Evolutionary conservation across 495 filamentous ascomycete species (phyloP), one percentile per base, ranked within the genome.

Genomic region (Trichoderma gamsii): DNA sequence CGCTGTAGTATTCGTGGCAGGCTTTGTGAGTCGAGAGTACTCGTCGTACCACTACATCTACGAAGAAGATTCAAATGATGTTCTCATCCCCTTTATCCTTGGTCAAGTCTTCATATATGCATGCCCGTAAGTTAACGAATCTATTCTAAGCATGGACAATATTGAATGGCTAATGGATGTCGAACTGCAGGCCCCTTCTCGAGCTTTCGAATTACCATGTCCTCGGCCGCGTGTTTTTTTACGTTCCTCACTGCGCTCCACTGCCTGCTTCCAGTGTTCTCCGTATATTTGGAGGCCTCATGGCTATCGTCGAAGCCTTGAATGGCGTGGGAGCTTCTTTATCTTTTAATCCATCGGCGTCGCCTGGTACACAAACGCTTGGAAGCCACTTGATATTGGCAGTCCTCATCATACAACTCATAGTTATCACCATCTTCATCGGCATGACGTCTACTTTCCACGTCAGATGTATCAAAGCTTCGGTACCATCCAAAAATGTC

Each of bases 241-340:
- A 92, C 77, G 86, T 90, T 41, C 91, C 91, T 0, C 89, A 92
- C 70, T 84, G 88, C 69, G 87, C 90, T 0, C 89, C 90, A 0
- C 87, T 93, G 66, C 89, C 93, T 74, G 91, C 90, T 0, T 90
- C 89, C 3, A 86, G 89, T 2, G 89, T 92, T 23, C 80, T 90
- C 67, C 87, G 87, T 5, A 91, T 90, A n/a, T 93, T 95, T 72
- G 76, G 87, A 61, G 86, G 83, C 38, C 74, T 93, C 63, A 87
- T 88, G 6, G 71, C 75, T 11, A 72, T 86, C 0, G 83, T 92
- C 69, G 91, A 92, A 75, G 75, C 76, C 18, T 78, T 93, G 25
- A 92, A 88, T 69, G 89, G 81, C 8, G 84, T 86, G 68, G 91
- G 90, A n/a, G 90, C 86, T 0, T 76, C 85, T 27, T 78, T 82